Percentiles rank a stretch among this genome's conserved stretches.
Conservation (phyloP, 768 basidiomycete species). For the Lentinula guzmanii region DNA sequence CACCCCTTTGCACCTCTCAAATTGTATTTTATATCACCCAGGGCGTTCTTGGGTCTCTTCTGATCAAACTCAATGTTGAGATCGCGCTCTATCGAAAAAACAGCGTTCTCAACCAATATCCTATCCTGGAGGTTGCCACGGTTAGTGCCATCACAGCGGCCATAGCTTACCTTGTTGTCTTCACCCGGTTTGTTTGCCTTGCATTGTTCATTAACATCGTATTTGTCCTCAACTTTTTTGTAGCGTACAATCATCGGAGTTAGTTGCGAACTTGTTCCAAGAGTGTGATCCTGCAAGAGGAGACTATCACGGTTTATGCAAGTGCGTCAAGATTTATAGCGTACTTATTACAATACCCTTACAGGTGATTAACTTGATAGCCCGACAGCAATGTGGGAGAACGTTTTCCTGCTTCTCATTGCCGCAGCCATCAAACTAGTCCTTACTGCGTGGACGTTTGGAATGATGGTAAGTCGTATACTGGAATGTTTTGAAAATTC, state of each 20-base stretch:
- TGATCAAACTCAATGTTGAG: conserved; percentile 63
- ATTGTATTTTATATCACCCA: conserved; percentile 18
- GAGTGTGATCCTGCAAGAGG: conserved; percentile 69
- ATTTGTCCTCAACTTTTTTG: neutral
- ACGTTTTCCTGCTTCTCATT: conserved; percentile 58
- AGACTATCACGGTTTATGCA: conserved; percentile 77
- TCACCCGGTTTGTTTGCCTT: conserved; percentile 39
- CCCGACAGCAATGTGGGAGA: conserved; percentile 60
- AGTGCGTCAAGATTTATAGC: conserved; percentile 35
- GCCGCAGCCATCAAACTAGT: conserved; percentile 57
- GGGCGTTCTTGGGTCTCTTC: conserved; percentile 60
- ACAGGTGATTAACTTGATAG: conserved; percentile 23
- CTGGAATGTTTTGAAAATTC: neutral
- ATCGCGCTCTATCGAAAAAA: conserved; percentile 56
- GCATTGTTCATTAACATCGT: neutral
- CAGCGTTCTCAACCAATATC: conserved; percentile 52
- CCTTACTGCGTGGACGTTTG: conserved; percentile 73
- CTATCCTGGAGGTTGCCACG: conserved; percentile 57
- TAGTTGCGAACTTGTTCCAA: conserved; percentile 78
- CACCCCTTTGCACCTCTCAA: neutral
- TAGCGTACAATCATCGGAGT: conserved; percentile 71
- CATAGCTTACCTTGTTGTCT: conserved; percentile 67
- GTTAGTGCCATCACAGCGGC: conserved; percentile 65
- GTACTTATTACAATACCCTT: neutral
- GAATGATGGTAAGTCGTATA: conserved; percentile 53